phyloP scores from a whole-genome alignment of 768 basidiomycete genomes.

The Collybia mongolica region DNA sequence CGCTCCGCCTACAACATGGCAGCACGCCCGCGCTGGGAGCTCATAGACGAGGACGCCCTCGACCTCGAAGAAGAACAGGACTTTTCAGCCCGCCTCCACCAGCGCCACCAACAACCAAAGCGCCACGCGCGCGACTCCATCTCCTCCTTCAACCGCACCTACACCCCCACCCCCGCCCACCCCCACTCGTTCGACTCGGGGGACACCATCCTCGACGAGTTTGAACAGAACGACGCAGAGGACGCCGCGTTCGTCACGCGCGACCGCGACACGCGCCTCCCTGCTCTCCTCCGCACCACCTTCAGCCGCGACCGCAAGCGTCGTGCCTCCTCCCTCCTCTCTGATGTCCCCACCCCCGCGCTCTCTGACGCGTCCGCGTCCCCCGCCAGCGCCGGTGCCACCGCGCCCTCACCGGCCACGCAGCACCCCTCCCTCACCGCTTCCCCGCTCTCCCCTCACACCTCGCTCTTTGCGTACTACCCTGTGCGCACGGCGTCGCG shows the following conservation, averaged over 20 bases:
- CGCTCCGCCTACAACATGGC: slow-evolving; percentile 9
- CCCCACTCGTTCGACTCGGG: slow-evolving; percentile 27
- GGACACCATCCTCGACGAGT: slow-evolving; percentile 26
- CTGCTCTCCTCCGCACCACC: neutral
- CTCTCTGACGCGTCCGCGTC: slow-evolving; percentile 8
- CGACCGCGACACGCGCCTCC: neutral
- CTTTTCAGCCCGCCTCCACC: neutral
- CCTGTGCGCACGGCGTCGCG: slow-evolving; percentile 5
- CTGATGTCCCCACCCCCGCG: slow-evolving; percentile 4
- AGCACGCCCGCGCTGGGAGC: slow-evolving; percentile 32
- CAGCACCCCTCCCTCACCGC: slow-evolving; percentile 4
- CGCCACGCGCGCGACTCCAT: slow-evolving; percentile 11
- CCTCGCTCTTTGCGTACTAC: slow-evolving; percentile 8
- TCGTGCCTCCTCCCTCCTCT: neutral
- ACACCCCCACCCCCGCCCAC: slow-evolving; percentile 10
- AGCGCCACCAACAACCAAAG: slow-evolving; percentile 1
- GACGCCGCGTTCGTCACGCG: neutral
- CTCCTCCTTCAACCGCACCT: slow-evolving; percentile 11
- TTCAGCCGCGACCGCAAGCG: slow-evolving; percentile 1
- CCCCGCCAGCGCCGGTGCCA: neutral
- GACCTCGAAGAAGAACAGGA: slow-evolving; percentile 23
- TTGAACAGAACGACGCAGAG: slow-evolving; percentile 19
- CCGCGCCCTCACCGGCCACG: neutral
- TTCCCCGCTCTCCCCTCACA: neutral
- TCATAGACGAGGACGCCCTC: slow-evolving; percentile 20